Conservation (phyloP, 1,284 basidiomycete genomes). For the Leccinum solheimii region DNA sequence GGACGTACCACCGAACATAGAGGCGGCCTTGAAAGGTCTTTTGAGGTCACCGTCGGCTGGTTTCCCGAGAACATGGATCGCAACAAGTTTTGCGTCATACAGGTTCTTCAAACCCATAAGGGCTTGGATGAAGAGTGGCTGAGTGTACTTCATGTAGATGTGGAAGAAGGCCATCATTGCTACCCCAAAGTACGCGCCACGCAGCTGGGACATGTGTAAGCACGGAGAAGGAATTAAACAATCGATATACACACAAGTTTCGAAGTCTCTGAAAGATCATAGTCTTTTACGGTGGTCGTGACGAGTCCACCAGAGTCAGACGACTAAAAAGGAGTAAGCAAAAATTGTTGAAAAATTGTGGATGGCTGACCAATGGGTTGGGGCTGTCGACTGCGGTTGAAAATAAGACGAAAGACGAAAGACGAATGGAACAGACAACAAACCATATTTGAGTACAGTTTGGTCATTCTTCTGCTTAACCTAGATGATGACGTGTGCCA, state of each 20-base stretch:
- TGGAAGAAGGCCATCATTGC: slow-evolving; percentile 92
- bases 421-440: slow-evolving; percentile 27
- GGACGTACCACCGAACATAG: slow-evolving; percentile 68
- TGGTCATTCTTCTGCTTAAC: slow-evolving; percentile 95
- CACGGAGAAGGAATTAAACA: not conserved
- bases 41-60: slow-evolving; percentile 85
- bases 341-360: not conserved
- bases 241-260: slow-evolving; percentile 68
- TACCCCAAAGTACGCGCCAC: slow-evolving; percentile 75
- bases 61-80: slow-evolving; percentile 77
- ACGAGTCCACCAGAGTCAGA: slow-evolving; percentile 78
- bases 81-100: slow-evolving; percentile 82
- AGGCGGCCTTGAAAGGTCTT: slow-evolving; percentile 85
- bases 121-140: slow-evolving; percentile 88
- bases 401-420: not conserved
- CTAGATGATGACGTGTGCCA: slow-evolving; percentile 43
- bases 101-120: slow-evolving; percentile 88
- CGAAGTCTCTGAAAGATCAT: slow-evolving; percentile 85
- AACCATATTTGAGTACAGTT: slow-evolving; percentile 92
- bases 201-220: slow-evolving; percentile 45
- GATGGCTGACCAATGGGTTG: slow-evolving; percentile 55
- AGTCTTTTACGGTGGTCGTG: slow-evolving; percentile 92
- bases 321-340: slow-evolving; percentile 44
- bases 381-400: slow-evolving; percentile 54
- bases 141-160: slow-evolving; percentile 85